These are phyloP conservation scores for Gyromitra esculenta DNA, from an alignment of 2,329 filamentous ascomycete species.

Conservation along the genomic window DNA sequence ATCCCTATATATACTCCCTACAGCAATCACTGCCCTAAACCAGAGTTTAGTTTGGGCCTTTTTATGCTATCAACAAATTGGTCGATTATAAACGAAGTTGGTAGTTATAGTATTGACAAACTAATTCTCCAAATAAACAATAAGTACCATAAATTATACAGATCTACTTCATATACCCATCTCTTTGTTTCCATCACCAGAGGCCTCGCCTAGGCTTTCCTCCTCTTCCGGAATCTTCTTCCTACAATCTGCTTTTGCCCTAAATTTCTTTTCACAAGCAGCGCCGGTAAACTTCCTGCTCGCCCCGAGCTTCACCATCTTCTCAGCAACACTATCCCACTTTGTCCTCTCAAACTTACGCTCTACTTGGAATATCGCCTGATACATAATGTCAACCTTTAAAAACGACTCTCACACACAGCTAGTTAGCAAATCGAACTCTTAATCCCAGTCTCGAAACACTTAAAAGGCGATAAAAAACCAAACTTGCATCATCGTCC, in stretches of 20 bases:
- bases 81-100: too few species aligned
- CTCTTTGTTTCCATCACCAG: conserved; percentile 12
- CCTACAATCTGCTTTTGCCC: conserved; percentile 16
- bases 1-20: too few species aligned
- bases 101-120: background rate
- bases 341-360: conserved; percentile 31
- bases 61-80: too few species aligned
- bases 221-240: background rate
- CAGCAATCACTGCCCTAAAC: too few species aligned
- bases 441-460: background rate
- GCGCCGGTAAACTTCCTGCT: conserved; percentile 39
- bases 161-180: background rate
- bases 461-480: background rate
- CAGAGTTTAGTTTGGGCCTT: too few species aligned
- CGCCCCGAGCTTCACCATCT: conserved; percentile 30
- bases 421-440: background rate
- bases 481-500: conserved; percentile 40
- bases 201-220: background rate
- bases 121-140: background rate
- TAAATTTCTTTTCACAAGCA: conserved; percentile 49
- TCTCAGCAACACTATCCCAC: conserved; percentile 45
- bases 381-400: conserved; percentile 45
- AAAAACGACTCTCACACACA: background rate
- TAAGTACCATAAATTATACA: background rate
- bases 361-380: conserved; percentile 46